These are phyloP conservation scores for Zygosaccharomyces pseudobailii DNA, from an alignment of 1,139 yeast genomes.

Conservation along the genomic window DNA sequence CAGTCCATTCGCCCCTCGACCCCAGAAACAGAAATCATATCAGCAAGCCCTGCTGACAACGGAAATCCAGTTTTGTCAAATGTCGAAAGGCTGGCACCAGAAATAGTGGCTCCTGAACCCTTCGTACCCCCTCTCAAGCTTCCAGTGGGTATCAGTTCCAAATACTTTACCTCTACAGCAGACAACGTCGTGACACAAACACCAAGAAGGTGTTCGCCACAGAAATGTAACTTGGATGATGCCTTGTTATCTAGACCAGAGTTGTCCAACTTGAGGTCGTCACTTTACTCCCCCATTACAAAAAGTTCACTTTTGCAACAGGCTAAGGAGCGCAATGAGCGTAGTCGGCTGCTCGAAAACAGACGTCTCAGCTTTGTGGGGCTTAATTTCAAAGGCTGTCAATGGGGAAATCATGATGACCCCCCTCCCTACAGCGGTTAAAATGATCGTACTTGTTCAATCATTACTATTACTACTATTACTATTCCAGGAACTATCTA, in stretches of 20 bases:
- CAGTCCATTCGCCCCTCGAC: background rate
- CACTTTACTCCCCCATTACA: conserved; percentile 21
- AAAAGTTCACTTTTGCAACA: conserved; percentile 13
- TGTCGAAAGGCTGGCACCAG: background rate
- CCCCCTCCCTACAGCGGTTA: conserved; percentile 24
- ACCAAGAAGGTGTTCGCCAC: conserved; percentile 6
- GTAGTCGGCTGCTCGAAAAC: conserved; percentile 15
- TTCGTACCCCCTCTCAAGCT: conserved; percentile 5
- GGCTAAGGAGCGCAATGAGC: conserved; percentile 12
- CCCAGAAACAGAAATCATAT: conserved; percentile 5
- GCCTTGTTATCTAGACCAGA: conserved; percentile 17
- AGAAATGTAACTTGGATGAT: conserved; percentile 12
- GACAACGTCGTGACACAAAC: conserved; percentile 2
- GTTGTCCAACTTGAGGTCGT: conserved; percentile 19
- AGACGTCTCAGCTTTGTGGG: conserved; percentile 22
- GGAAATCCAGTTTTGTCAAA: background rate
- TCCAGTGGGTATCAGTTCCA: conserved; percentile 8
- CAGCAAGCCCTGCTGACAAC: conserved; percentile 6
- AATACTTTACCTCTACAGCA: conserved; percentile 5
- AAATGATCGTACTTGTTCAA: background rate
- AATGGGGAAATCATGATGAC: conserved; percentile 23
- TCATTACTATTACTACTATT: background rate
- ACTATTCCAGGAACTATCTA: conserved; percentile 2
- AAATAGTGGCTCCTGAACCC: background rate
- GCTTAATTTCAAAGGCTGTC: conserved; percentile 16